A percentile compares a stretch with the other conserved stretches of the same genome.
Conservation (phyloP, 2,329 filamentous ascomycete genomes). For the Anisogramma anomala region DNA sequence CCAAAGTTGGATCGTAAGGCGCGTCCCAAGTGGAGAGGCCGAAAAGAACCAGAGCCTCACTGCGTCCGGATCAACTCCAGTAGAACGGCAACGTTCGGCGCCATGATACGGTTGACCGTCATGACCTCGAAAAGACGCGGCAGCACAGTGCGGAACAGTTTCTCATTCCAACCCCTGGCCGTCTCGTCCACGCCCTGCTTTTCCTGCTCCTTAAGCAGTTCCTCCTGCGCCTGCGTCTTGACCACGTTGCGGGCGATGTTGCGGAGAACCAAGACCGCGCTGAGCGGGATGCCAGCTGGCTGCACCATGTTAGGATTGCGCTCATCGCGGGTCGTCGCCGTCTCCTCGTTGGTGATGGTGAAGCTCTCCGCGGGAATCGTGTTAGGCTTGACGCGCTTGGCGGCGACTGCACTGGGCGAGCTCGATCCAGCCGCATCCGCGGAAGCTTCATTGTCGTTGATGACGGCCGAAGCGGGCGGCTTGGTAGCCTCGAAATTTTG, state of each 20-base stretch:
- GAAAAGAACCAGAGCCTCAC: no score
- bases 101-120: constrained; percentile 54
- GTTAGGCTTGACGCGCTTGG: constrained; percentile 32
- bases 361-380: constrained; percentile 45
- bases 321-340: constrained; percentile 43
- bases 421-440: constrained; percentile 17
- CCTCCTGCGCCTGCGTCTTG: constrained; percentile 49
- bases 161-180: constrained; percentile 48
- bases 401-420: constrained; percentile 13
- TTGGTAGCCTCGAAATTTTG: constrained; percentile 17
- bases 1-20: no score
- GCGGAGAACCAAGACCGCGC: constrained; percentile 63
- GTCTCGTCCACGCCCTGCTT: constrained; percentile 34
- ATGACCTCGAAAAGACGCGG: constrained; percentile 57
- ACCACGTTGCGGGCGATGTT: constrained; percentile 61
- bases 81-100: constrained; percentile 23
- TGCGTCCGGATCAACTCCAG: no score
- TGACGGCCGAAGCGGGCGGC: background rate
- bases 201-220: constrained; percentile 37
- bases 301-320: constrained; percentile 48
- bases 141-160: constrained; percentile 54
- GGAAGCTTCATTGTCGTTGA: constrained; percentile 1
- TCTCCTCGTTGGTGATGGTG: constrained; percentile 43
- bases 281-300: constrained; percentile 67
- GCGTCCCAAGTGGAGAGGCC: no score